These are phyloP conservation scores for Venturia nashicola DNA, from an alignment of 2,329 filamentous ascomycete genomes.

Conservation along the genomic window DNA sequence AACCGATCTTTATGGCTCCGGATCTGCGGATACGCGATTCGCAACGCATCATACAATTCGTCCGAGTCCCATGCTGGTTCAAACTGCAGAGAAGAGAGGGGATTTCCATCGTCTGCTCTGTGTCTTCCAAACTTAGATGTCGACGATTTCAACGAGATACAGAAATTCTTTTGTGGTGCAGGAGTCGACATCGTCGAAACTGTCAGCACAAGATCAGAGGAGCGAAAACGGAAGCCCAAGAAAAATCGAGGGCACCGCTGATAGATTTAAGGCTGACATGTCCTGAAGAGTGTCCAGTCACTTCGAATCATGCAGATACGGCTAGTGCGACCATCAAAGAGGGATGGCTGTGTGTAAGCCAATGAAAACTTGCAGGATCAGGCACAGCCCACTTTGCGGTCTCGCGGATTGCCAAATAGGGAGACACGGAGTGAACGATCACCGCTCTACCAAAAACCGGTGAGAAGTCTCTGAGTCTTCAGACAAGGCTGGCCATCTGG, in stretches of 20 bases:
- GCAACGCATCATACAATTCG: conserved; percentile 1
- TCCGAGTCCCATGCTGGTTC: not conserved
- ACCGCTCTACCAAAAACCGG: not conserved
- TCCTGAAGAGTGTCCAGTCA: not conserved
- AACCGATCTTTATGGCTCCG: not conserved
- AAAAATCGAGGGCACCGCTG: not conserved
- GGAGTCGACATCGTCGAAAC: not conserved
- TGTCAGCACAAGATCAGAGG: not conserved
- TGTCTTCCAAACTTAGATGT: not conserved
- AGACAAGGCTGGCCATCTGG: not conserved
- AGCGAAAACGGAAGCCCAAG: not conserved
- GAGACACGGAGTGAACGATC: not conserved
- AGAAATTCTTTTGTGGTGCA: not conserved
- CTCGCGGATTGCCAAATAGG: not conserved
- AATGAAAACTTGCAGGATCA: not conserved
- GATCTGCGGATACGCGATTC: not conserved
- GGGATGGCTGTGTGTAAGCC: not conserved
- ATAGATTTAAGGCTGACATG: not conserved
- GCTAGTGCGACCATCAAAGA: not conserved
- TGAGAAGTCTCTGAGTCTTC: not conserved
- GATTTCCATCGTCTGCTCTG: not conserved
- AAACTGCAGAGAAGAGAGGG: not conserved
- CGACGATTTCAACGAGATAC: not conserved
- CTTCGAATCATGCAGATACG: not conserved
- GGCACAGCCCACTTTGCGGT: not conserved